Percentiles rank a stretch among this genome's conserved stretches.
phyloP scores from a whole-genome alignment of 768 basidiomycete species.

The Candolleomyces eurysporus region DNA sequence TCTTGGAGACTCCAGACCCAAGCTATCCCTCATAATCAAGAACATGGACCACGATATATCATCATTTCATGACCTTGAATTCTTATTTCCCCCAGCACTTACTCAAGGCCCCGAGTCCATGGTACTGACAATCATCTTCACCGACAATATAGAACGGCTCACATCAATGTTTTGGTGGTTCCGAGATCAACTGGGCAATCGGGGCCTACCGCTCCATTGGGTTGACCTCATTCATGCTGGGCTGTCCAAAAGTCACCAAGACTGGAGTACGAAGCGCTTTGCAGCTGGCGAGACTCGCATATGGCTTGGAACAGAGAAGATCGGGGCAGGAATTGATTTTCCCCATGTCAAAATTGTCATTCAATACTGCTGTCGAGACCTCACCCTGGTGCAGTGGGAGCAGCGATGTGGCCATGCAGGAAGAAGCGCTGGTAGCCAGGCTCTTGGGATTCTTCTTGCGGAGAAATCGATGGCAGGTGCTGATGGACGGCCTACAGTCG shows the following conservation, averaged over 20 bases:
- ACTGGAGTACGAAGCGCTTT: conserved; percentile 14
- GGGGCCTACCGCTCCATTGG: conserved; percentile 5
- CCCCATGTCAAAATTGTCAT: conserved; percentile 14
- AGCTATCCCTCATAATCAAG: conserved; percentile 18
- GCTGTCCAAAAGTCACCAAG: conserved; percentile 16
- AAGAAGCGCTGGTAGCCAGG: neutral
- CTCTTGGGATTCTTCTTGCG: conserved; percentile 11
- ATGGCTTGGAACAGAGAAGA: conserved; percentile 16
- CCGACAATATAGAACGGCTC: conserved; percentile 15
- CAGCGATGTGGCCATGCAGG: conserved; percentile 13
- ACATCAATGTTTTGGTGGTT: conserved; percentile 23
- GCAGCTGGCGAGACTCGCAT: conserved; percentile 11
- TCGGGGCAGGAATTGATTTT: too few relatives aligned
- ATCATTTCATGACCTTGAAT: conserved; percentile 17
- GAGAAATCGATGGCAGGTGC: conserved; percentile 15
- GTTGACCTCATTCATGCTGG: conserved; percentile 20
- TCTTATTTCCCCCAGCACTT: conserved; percentile 17
- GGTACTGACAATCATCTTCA: conserved; percentile 13
- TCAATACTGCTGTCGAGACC: conserved; percentile 13
- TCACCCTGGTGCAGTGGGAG: conserved; percentile 12
- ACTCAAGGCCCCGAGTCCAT: neutral
- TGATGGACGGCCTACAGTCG: neutral
- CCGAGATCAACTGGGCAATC: neutral
- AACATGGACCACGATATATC: conserved; percentile 10
- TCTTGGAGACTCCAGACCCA: conserved; percentile 18